These are phyloP conservation scores for Termitomyces titanicus DNA, from an alignment of 768 basidiomycete genomes.

Conservation along the genomic window DNA sequence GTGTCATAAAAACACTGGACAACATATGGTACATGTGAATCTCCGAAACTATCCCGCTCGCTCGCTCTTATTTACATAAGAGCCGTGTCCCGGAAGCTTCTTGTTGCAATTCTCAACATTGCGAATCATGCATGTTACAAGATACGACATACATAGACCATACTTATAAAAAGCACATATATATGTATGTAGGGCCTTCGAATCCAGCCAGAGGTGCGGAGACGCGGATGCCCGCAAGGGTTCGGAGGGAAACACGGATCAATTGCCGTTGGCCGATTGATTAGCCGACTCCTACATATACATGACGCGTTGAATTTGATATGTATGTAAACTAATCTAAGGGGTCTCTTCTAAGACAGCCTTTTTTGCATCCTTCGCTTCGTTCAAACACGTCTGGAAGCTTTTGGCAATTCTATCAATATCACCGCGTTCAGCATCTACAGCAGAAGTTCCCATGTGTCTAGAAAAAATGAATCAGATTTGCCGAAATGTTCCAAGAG, in stretches of 20 bases:
- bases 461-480: slow-evolving; percentile 28
- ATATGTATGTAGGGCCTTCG: too few relatives aligned
- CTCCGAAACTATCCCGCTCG: background rate
- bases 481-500: background rate
- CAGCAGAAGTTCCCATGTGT: slow-evolving; percentile 83
- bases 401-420: slow-evolving; percentile 59
- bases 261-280: background rate
- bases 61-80: too few relatives aligned
- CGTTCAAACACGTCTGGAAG: slow-evolving; percentile 45
- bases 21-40: slow-evolving; percentile 14
- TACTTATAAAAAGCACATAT: too few relatives aligned
- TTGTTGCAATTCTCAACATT: background rate
- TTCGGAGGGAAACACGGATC: slow-evolving; percentile 4
- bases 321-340: background rate
- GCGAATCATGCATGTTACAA: background rate
- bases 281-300: too few relatives aligned
- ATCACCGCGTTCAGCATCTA: slow-evolving; percentile 62
- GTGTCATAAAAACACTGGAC: slow-evolving; percentile 14
- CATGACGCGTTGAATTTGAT: too few relatives aligned
- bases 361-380: slow-evolving; percentile 18
- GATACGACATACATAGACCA: background rate
- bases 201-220: slow-evolving; percentile 3
- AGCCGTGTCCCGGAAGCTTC: background rate
- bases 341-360: slow-evolving; percentile 7
- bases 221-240: slow-evolving; percentile 10